Conservation (phyloP, 169 alveolate species). For the Plasmodium knowlesi region DNA sequence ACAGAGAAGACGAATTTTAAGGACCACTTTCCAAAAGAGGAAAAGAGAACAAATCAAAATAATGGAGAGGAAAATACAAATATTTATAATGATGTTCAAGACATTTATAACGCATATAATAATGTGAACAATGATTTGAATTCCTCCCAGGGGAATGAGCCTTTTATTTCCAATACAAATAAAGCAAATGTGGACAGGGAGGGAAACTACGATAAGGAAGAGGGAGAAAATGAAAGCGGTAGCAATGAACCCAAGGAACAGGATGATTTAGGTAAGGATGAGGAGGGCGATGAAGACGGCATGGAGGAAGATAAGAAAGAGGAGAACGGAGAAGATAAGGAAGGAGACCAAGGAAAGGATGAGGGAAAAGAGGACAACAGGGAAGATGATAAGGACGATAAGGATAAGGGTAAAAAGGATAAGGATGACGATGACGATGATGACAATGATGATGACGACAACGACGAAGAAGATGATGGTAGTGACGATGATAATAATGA, state of each 20-base stretch:
- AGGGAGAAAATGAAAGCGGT: background rate
- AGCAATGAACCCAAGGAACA: background rate
- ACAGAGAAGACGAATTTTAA: background rate
- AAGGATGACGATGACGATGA: background rate
- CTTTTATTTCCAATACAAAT: background rate
- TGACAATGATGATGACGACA: background rate
- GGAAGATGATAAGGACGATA: background rate
- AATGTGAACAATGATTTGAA: background rate
- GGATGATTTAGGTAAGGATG: background rate
- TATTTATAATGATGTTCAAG: background rate
- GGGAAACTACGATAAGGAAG: background rate
- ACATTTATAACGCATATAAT: background rate
- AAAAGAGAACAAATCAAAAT: no score
- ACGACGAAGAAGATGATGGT: background rate
- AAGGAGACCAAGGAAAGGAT: background rate
- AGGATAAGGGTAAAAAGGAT: background rate
- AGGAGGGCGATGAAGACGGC: background rate
- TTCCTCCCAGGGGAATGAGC: background rate
- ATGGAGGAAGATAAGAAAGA: background rate
- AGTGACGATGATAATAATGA: background rate
- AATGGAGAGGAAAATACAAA: background rate
- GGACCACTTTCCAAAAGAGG: background rate
- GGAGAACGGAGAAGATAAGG: background rate
- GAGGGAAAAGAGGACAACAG: background rate
- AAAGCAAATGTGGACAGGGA: background rate